Evolutionary conservation across 495 filamentous ascomycete genomes (phyloP), one percentile per base, ranked within the genome.

Genomic region (Aspergillus coremiiformis): DNA sequence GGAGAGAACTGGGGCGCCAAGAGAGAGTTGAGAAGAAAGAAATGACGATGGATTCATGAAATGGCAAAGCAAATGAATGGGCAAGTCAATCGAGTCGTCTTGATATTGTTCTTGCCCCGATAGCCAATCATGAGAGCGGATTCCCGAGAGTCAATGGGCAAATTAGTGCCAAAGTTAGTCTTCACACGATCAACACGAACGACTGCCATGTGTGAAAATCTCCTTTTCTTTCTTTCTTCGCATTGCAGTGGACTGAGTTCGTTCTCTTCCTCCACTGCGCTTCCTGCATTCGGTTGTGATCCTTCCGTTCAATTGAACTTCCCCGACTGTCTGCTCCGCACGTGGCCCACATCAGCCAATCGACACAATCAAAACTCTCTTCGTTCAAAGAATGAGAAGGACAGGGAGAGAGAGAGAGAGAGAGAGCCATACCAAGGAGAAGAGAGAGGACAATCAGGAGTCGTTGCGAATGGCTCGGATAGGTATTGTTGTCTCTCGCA

Each of bases 21-120:
- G 4, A 27, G 8, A 27, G 24, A 27, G 8, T 4, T 4, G 24
- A 27, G 24, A 27, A 27, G 24, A 4, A n/a, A 27, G 24, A 27
- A 8, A 4, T 27, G 24, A 27, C n/a, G n/a, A n/a, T n/a, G n/a
- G n/a, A n/a, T n/a, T n/a, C n/a, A n/a, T n/a, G n/a, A n/a, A n/a
- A n/a, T n/a, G n/a, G n/a, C n/a, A n/a, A n/a, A n/a, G n/a, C n/a
- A n/a, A n/a, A n/a, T n/a, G n/a, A n/a, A n/a, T n/a, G n/a, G n/a
- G n/a, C n/a, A n/a, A n/a, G n/a, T n/a, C n/a, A n/a, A n/a, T n/a
- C n/a, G n/a, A n/a, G n/a, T n/a, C n/a, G n/a, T 17, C 44, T 54
- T 58, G 42, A 51, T 46, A 58, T 58, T 58, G 55, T 58, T 50
- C 51, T 47, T 17, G 24, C 20, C n/a, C 6, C 9, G 33, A 6